These are phyloP conservation scores for Diversispora eburnea DNA, from an alignment of 192 early-diverging fungal species.

Conservation along the genomic window DNA sequence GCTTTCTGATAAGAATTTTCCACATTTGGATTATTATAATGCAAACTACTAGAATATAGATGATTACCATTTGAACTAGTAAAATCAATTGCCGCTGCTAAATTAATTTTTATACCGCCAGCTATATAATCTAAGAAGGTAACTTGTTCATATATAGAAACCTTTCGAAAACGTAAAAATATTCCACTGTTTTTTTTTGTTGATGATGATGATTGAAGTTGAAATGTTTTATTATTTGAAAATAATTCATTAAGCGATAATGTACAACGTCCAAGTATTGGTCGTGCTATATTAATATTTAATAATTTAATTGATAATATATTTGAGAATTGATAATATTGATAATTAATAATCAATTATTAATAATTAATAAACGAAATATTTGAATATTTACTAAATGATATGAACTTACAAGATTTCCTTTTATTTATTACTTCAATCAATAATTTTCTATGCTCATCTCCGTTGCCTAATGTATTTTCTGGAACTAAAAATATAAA, in stretches of 20 bases:
- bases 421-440: conserved; percentile 37
- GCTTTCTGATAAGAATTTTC: conserved; percentile 52
- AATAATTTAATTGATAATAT: background rate
- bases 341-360: background rate
- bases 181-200: background rate
- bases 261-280: background rate
- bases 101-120: conserved; percentile 41
- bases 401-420: conserved; percentile 29
- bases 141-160: conserved; percentile 7
- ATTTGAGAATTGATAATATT: background rate
- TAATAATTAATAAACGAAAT: background rate
- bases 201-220: too few relatives aligned
- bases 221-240: background rate
- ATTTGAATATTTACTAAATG: too few relatives aligned
- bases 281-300: too few relatives aligned
- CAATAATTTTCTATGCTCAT: conserved; percentile 29
- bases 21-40: conserved; percentile 36
- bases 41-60: conserved; percentile 41
- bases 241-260: background rate
- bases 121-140: conserved; percentile 52
- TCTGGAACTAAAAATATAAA: conserved; percentile 12
- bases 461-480: conserved; percentile 33
- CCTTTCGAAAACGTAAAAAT: background rate
- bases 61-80: conserved; percentile 54
- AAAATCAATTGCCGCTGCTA: conserved; percentile 53